A percentile compares a stretch with the other conserved stretches of the same genome.
Evolutionary conservation across 2,329 filamentous ascomycete species (phyloP).

Genomic region (Aspergillus fumigatiaffinis): DNA sequence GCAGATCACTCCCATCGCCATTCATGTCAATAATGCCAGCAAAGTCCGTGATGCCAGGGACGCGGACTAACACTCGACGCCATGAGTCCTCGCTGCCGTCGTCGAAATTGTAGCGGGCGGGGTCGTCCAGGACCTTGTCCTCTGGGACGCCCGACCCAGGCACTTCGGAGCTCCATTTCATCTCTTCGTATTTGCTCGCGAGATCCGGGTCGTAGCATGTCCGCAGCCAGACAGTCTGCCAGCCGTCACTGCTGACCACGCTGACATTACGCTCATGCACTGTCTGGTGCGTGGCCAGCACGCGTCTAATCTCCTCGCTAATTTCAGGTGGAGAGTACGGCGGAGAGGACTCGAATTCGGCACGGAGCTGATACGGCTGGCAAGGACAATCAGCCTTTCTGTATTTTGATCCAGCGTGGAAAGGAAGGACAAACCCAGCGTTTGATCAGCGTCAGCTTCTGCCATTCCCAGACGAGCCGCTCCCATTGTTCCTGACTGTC

Average conservation of each 20-base stretch:
- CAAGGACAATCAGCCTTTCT: not conserved
- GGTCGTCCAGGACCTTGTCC: not conserved
- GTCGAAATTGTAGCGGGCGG: not conserved
- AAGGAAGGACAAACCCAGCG: not conserved
- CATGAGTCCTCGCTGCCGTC: not conserved
- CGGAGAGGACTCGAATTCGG: not conserved
- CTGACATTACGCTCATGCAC: slow-evolving; percentile 1
- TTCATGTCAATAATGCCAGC: not conserved
- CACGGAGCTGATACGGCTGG: not conserved
- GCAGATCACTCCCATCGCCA: not conserved
- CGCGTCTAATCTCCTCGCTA: not conserved
- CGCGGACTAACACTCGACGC: not conserved
- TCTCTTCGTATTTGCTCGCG: not conserved
- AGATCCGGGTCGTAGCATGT: slow-evolving; percentile 1
- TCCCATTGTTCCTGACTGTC: slow-evolving; percentile 2
- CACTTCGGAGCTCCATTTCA: not conserved
- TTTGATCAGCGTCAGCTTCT: slow-evolving; percentile 1
- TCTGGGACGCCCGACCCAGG: not conserved
- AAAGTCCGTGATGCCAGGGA: not conserved
- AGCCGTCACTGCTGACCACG: not conserved
- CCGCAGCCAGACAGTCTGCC: slow-evolving; percentile 3
- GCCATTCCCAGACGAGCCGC: slow-evolving; percentile 2
- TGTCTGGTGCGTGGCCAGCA: not conserved
- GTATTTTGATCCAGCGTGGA: too few species aligned
- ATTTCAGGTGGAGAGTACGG: not conserved